Conservation (phyloP, 768 basidiomycete species). For the Pholiota molesta region DNA sequence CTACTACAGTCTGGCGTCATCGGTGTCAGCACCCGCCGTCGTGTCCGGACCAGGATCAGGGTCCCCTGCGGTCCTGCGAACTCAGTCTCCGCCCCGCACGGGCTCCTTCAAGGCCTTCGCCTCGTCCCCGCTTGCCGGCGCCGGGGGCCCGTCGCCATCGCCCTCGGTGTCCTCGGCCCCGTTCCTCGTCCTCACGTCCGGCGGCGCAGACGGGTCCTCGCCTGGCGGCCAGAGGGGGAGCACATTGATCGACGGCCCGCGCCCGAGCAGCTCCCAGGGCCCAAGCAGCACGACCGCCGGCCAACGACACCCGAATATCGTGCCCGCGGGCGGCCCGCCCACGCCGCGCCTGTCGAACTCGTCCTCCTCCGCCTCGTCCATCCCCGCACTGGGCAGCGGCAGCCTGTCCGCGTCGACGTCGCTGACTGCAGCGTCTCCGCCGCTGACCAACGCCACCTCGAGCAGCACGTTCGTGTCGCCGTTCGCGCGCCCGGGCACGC, state of each 20-base stretch:
- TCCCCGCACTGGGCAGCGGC: not conserved
- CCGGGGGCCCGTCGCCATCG: not conserved
- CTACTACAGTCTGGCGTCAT: not conserved
- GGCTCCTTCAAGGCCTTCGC: not conserved
- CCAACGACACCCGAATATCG: not conserved
- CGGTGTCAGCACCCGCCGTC: no score
- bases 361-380: not conserved
- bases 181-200: slow-evolving; percentile 3
- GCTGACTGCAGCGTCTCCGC: not conserved
- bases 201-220: not conserved
- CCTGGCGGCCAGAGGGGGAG: not conserved
- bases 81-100: not conserved
- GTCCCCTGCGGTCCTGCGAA: not conserved
- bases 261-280: not conserved
- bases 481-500: not conserved
- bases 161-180: not conserved
- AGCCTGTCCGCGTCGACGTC: not conserved
- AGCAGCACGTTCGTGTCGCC: not conserved
- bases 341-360: not conserved
- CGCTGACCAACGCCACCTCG: not conserved
- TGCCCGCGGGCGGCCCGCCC: not conserved
- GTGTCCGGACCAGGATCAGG: no score
- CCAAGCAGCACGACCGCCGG: not conserved
- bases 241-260: not conserved
- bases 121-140: not conserved